Base-by-base conservation (phyloP, 202 grass and related monocot genomes). In the Schoenoplectus triqueter region DNA sequence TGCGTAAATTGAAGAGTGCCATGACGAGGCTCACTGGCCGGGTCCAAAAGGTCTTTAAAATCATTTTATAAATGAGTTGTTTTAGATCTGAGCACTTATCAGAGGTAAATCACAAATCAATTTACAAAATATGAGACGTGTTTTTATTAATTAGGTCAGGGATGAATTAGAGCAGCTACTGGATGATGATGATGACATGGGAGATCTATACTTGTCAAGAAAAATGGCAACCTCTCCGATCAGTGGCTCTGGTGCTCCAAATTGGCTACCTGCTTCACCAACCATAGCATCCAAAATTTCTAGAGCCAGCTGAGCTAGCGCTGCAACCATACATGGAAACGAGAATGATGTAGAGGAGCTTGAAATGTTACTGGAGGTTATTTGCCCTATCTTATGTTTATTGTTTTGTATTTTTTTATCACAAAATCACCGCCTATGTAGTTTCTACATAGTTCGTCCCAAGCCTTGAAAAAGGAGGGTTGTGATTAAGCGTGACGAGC, bases 121-220 rank as follows among this genome's bases (percentile, higher is more conserved):
- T 77, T 77, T 77, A 77, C 52, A 78, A 61, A 57, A 78, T 61
- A 17, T 40, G 11, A 60, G 54, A 61, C 40, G 17, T 40, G 11
- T 80, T 48, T 84, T 44, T 87, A 14, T 84, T 91, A 84, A 60
- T 68, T 86, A 99, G 96, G 96, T 99, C 63, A 92, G 96, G 83
- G 96, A 99, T 64, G 96, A 99, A 72, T 90, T 99, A 69, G 96
- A 99, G 86, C 96, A 99, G 86, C 88, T 99, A 91, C 88, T 99
- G 84, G 96, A 99, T 78, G 96, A 99, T 20, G 96, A 99, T 2
- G 96, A 99, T 70, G 96, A 99, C 84, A 99, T 99, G 96, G 96
- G 90, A 84, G 96, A 99, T 91, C 91, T 99, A 89, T 99, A 99
- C 89, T 92, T 99, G 85, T 92, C 96, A 85, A 94, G 93, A 94